Percentiles rank a stretch among this genome's conserved stretches.
phyloP scores from a whole-genome alignment of 768 basidiomycete species.

The Chalciporus piperatus region DNA sequence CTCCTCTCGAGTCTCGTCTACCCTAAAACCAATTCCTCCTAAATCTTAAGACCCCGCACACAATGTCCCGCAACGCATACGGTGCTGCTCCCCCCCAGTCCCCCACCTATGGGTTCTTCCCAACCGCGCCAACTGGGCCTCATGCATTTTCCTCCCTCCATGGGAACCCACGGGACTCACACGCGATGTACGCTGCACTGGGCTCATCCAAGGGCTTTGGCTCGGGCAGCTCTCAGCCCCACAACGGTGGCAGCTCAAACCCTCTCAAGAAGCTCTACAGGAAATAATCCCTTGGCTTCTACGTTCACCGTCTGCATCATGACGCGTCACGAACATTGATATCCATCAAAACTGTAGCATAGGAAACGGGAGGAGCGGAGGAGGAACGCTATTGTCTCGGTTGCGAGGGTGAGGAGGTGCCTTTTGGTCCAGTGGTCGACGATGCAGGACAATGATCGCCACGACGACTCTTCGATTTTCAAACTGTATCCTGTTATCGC shows the following conservation, averaged over 20 bases:
- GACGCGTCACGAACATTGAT: slow-evolving; percentile 2
- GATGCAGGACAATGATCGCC: slow-evolving; percentile 8
- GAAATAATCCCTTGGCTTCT: slow-evolving; percentile 14
- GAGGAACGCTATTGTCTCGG: slow-evolving; percentile 6
- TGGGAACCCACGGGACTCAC: slow-evolving; percentile 58
- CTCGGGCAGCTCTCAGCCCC: slow-evolving; percentile 22
- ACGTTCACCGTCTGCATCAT: slow-evolving; percentile 3
- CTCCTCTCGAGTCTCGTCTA: not conserved
- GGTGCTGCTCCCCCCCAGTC: slow-evolving; percentile 46
- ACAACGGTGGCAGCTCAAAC: slow-evolving; percentile 25
- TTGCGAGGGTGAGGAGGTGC: not conserved
- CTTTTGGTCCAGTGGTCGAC: not conserved
- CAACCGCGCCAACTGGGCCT: slow-evolving; percentile 49
- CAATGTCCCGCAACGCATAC: slow-evolving; percentile 43
- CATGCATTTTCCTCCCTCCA: slow-evolving; percentile 56
- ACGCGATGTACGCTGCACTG: slow-evolving; percentile 58
- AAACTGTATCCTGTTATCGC: slow-evolving; percentile 20
- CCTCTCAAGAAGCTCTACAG: slow-evolving; percentile 38
- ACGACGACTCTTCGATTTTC: slow-evolving; percentile 21
- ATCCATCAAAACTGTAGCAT: slow-evolving; percentile 28
- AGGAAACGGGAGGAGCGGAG: slow-evolving; percentile 2
- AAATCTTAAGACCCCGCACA: slow-evolving; percentile 15
- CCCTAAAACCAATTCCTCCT: not conserved
- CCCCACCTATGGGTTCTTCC: slow-evolving; percentile 60
- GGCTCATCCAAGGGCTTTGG: slow-evolving; percentile 28